Evolutionary conservation across 228 moss, liverwort and hornwort genomes (phyloP).

Genomic region (Sphagnum magellanicum): DNA sequence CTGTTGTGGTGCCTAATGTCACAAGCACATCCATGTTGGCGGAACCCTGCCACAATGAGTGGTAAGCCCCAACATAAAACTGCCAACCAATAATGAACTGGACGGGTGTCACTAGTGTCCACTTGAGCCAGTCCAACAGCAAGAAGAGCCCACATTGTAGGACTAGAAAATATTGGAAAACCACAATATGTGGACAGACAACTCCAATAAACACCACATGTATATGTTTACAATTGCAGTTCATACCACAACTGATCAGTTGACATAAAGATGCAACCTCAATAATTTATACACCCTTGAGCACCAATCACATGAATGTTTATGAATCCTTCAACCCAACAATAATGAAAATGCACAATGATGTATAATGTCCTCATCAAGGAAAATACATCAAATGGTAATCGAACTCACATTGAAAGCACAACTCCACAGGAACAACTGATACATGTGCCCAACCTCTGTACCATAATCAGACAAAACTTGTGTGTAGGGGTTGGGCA

Average conservation of each 20-base stretch:
- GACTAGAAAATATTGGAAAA: conserved; percentile 17
- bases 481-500: conserved; percentile 75
- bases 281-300: too few species aligned
- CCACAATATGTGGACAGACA: conserved; percentile 31
- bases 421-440: conserved; percentile 62
- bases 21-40: conserved; percentile 93
- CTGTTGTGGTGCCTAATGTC: conserved; percentile 65
- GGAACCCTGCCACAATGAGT: conserved; percentile 45
- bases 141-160: conserved; percentile 64
- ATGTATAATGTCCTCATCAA: too few species aligned
- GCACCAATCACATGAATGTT: too few species aligned
- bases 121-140: conserved; percentile 79
- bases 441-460: conserved; percentile 59
- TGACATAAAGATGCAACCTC: too few species aligned
- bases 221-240: conserved; percentile 16
- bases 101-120: conserved; percentile 84
- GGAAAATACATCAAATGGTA: too few species aligned
- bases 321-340: too few species aligned
- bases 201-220: conserved; percentile 75
- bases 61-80: conserved; percentile 73
- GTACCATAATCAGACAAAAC: conserved; percentile 51
- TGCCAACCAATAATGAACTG: conserved; percentile 64
- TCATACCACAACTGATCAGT: too few species aligned
- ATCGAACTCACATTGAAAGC: conserved; percentile 46
- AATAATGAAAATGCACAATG: too few species aligned